Evolutionary conservation across 2,329 filamentous ascomycete genomes (phyloP), one percentile per base, ranked within the genome.

Genomic region (Remersonia thermophila): DNA sequence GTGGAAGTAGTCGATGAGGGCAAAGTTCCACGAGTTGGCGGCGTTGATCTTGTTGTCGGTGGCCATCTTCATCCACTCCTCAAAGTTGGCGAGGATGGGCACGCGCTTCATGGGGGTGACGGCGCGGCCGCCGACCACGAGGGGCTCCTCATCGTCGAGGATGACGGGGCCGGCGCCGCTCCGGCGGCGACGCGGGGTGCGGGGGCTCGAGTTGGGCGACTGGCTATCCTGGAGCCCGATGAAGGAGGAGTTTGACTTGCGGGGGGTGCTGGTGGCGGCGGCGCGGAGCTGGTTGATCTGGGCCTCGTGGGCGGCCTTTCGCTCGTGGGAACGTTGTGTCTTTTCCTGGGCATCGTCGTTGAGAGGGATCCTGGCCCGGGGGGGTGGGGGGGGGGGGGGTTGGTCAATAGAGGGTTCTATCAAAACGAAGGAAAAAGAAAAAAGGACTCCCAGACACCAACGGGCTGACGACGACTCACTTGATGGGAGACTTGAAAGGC

Each of bases 11-110:
- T 98, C 91, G 55, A 98, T 98, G 13, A 98, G 73, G n/a, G 91
- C 91, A 62, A 98, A 96, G 59, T 96, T 96, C 91, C 91, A 98
- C 20, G 87, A 95, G 59, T 98, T 98, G 41, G 81, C 77, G 33
- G 91, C 89, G 56, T 96, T 98, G 68, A 98, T 98, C 61, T 91
- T 91, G 64, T 98, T 98, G 65, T 98, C 91, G 12, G 91, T 96
- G 2, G 91, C 91, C 86, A 98, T 93, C 69, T 96, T 98, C 86
- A 98, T 96, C 91, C 89, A 96, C 57, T 98, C 91, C 58, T 98
- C 91, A 51, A 96, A 98, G 61, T 98, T 98, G 53, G 91, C 91
- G 37, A 98, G 67, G 50, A 98, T 82, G 1, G 91, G 91, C 18
- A 94, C 84, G 42, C 87, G 82, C 69, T 94, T 94, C 80, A 93